phyloP scores from a whole-genome alignment of 192 early-diverging fungal genomes.

The Gaertneriomyces semiglobifer region DNA sequence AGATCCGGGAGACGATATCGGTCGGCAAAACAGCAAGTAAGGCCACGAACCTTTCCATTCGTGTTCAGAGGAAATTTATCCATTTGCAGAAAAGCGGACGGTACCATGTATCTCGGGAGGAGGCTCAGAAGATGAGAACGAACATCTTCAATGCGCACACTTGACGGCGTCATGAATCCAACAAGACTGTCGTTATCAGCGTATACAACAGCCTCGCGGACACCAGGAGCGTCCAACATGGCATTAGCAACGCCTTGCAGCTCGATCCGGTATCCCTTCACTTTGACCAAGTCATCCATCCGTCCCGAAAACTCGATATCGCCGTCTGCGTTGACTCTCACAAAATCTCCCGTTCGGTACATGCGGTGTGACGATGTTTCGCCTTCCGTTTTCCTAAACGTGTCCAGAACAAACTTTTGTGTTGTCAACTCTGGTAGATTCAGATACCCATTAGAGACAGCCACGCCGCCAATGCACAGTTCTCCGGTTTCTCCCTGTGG shows the following conservation, averaged over 20 bases:
- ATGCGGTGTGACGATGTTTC: background rate
- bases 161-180: too few relatives aligned
- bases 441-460: constrained; percentile 40
- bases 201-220: too few relatives aligned
- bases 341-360: constrained; percentile 13
- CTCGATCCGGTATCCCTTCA: constrained; percentile 30
- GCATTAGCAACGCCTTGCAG: constrained; percentile 16
- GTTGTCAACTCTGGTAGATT: constrained; percentile 40
- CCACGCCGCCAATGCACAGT: background rate
- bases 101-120: constrained; percentile 38
- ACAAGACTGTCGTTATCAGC: too few relatives aligned
- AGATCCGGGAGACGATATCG: too few relatives aligned
- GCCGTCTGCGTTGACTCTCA: constrained; percentile 21
- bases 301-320: constrained; percentile 32
- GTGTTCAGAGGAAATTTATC: constrained; percentile 26
- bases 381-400: constrained; percentile 8
- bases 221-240: background rate
- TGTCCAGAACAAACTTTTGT: constrained; percentile 34
- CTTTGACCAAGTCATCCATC: constrained; percentile 35
- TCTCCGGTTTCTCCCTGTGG: background rate
- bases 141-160: too few relatives aligned
- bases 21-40: too few relatives aligned
- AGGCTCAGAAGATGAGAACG: too few relatives aligned
- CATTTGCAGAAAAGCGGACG: constrained; percentile 24
- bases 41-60: constrained; percentile 27